Evolutionary conservation across 768 basidiomycete species (phyloP).

Genomic region (Calocera cornea): DNA sequence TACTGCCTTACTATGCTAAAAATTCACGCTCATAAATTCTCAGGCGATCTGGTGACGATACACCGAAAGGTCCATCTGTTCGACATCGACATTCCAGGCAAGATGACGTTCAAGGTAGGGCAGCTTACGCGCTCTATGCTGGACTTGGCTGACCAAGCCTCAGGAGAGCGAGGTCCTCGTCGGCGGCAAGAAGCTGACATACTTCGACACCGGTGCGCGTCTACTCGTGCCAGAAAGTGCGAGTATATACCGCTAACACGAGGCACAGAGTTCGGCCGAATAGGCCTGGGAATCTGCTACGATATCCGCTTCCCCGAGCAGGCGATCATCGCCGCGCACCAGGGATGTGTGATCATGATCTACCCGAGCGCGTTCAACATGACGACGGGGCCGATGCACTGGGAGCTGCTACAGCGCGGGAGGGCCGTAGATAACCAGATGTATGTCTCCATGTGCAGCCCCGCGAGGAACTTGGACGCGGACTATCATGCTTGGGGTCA

Average conservation of each 20-base stretch:
- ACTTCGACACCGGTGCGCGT: conserved; percentile 69
- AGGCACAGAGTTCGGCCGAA: conserved; percentile 83
- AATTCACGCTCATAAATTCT: background rate
- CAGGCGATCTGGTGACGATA: conserved; percentile 71
- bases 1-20: conserved; percentile 36
- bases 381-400: conserved; percentile 91
- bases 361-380: conserved; percentile 94
- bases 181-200: conserved; percentile 57
- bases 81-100: conserved; percentile 91
- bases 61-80: conserved; percentile 96
- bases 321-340: conserved; percentile 74
- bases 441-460: conserved; percentile 92
- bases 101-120: conserved; percentile 71
- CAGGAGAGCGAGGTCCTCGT: conserved; percentile 83
- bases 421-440: conserved; percentile 93
- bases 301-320: conserved; percentile 92
- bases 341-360: conserved; percentile 76
- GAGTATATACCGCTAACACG: background rate
- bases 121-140: background rate
- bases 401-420: conserved; percentile 80
- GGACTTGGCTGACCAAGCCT: background rate
- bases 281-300: conserved; percentile 94
- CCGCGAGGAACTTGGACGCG: conserved; percentile 69
- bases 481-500: conserved; percentile 58
- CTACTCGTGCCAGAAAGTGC: background rate